phyloP scores from a whole-genome alignment of 352 stramenopile species.

The Globisporangium nunn region DNA sequence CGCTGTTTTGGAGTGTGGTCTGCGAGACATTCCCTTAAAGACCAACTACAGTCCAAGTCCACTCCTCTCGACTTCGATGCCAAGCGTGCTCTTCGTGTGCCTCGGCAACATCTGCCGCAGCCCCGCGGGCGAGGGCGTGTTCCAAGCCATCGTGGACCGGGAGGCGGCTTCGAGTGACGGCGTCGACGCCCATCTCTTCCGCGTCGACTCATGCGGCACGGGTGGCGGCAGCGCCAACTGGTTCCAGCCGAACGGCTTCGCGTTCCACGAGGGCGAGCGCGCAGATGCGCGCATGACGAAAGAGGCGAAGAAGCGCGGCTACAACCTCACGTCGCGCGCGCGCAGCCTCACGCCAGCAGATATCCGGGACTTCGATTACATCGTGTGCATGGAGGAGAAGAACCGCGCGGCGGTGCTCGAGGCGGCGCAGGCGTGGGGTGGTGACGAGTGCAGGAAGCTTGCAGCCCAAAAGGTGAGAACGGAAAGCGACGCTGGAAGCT shows the following conservation, averaged over 20 bases:
- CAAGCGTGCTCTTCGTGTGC: slow-evolving; percentile 85
- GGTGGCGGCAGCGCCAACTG: slow-evolving; percentile 72
- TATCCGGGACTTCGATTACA: slow-evolving; percentile 81
- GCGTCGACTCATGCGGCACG: slow-evolving; percentile 83
- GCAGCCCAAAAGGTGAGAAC: slow-evolving; percentile 43
- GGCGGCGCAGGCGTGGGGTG: slow-evolving; percentile 77
- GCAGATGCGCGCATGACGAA: slow-evolving; percentile 81
- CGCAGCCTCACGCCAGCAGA: slow-evolving; percentile 65
- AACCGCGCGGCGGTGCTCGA: slow-evolving; percentile 80
- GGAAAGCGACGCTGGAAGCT: too few relatives aligned
- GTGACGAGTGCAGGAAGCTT: slow-evolving; percentile 32
- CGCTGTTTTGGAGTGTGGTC: too few relatives aligned
- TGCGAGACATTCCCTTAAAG: too few relatives aligned
- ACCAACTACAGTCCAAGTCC: neutral
- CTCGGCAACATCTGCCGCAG: slow-evolving; percentile 89
- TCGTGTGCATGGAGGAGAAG: slow-evolving; percentile 87
- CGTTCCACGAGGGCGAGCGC: slow-evolving; percentile 84
- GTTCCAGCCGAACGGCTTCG: slow-evolving; percentile 74
- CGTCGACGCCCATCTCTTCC: slow-evolving; percentile 25
- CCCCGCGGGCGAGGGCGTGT: slow-evolving; percentile 72
- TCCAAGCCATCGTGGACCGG: slow-evolving; percentile 69
- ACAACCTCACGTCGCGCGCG: slow-evolving; percentile 71
- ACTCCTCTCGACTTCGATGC: slow-evolving; percentile 17
- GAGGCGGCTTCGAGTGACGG: slow-evolving; percentile 13
- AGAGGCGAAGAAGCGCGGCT: slow-evolving; percentile 78